Percentiles rank a stretch among this genome's conserved stretches.
phyloP scores from a whole-genome alignment of 805 yeast genomes.

The Kazachstania martiniae region DNA sequence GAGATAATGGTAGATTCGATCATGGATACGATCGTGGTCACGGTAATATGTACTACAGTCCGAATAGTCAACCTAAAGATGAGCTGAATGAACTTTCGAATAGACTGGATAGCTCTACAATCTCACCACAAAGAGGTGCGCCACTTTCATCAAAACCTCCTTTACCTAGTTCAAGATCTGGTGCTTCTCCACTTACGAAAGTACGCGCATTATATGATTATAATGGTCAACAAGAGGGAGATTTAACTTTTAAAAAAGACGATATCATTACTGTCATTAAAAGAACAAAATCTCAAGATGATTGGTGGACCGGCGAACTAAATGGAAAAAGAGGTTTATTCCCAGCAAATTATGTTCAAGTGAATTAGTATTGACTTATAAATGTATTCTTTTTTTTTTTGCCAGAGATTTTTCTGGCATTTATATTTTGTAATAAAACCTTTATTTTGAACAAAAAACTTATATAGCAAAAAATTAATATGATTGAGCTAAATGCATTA shows the following conservation, averaged over 20 bases:
- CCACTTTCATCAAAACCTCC: too few relatives aligned
- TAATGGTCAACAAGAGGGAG: constrained; percentile 90
- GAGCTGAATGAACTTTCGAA: too few relatives aligned
- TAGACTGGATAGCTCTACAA: too few relatives aligned
- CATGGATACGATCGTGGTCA: constrained; percentile 1
- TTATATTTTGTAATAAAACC: too few relatives aligned
- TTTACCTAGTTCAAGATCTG: too few relatives aligned
- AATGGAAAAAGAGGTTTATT: constrained; percentile 84
- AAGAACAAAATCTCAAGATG: constrained; percentile 80
- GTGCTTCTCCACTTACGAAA: constrained; percentile 28
- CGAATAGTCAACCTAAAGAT: too few relatives aligned
- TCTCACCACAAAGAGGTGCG: too few relatives aligned
- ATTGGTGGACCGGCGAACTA: constrained; percentile 97
- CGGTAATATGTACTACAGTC: too few relatives aligned
- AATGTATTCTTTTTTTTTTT: not conserved
- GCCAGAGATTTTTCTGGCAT: not conserved
- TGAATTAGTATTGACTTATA: too few relatives aligned
- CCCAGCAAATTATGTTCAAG: constrained; percentile 87
- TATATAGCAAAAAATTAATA: not conserved
- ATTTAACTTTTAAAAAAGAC: constrained; percentile 86
- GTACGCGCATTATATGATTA: constrained; percentile 86
- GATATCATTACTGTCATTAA: constrained; percentile 81
- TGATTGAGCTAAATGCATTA: not conserved
- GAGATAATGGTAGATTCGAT: not conserved
- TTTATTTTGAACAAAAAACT: too few relatives aligned